phyloP scores from a whole-genome alignment of 768 basidiomycete genomes.

The Zangia roseola region DNA sequence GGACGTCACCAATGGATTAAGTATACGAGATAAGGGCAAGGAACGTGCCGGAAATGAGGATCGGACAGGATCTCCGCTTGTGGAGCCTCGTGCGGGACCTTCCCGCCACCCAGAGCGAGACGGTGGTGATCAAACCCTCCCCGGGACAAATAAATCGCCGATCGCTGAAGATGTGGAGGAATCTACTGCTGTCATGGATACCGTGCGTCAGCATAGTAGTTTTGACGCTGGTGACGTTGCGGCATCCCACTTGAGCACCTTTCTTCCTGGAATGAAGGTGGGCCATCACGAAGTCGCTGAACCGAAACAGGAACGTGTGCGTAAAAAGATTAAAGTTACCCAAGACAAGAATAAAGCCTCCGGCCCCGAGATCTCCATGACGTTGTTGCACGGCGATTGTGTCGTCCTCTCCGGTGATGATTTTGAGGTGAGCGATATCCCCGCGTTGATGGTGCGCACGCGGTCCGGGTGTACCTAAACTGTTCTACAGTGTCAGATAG shows the following conservation, averaged over 20 bases:
- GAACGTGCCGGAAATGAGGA: conserved; percentile 6
- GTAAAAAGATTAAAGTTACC: conserved; percentile 18
- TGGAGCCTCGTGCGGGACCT: not conserved
- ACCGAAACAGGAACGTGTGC: conserved; percentile 1
- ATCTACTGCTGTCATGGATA: conserved; percentile 7
- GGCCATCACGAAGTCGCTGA: conserved; percentile 1
- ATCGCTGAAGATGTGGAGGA: conserved; percentile 2
- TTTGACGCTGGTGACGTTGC: not conserved
- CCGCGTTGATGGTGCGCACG: not conserved
- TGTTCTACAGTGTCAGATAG: conserved; percentile 24
- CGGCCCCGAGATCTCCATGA: conserved; percentile 26
- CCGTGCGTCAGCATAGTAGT: not conserved
- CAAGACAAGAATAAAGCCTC: conserved; percentile 18
- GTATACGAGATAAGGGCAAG: conserved; percentile 11
- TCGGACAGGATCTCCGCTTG: conserved; percentile 3
- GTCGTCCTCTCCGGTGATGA: conserved; percentile 37
- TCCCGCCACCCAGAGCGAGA: not conserved
- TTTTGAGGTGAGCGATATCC: conserved; percentile 38
- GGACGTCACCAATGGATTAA: not conserved
- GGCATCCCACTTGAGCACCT: not conserved
- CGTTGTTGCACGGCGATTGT: conserved; percentile 41
- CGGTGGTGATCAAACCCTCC: not conserved
- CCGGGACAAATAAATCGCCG: not conserved
- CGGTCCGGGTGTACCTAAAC: conserved; percentile 1
- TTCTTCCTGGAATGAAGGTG: not conserved